Conservation (phyloP, 768 basidiomycete species). For the Gautieria morchelliformis region DNA sequence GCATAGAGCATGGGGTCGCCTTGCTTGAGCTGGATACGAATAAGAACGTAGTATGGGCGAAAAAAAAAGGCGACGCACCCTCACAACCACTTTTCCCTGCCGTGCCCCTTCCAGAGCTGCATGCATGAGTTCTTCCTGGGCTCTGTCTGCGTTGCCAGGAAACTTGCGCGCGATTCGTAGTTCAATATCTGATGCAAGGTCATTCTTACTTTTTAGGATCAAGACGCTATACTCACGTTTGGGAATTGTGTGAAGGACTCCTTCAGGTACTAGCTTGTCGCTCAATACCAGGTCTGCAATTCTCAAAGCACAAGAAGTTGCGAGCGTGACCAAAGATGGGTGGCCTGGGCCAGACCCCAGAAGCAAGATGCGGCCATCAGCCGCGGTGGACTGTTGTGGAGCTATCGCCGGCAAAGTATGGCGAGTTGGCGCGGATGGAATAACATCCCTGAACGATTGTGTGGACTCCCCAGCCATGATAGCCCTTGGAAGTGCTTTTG, state of each 20-base stretch:
- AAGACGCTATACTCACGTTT: conserved; percentile 18
- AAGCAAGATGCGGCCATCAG: conserved; percentile 69
- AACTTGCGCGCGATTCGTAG: conserved; percentile 93
- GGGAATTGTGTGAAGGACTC: conserved; percentile 81
- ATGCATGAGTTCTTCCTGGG: conserved; percentile 92
- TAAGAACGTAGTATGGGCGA: not conserved
- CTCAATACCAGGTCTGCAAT: conserved; percentile 84
- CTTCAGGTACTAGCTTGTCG: conserved; percentile 91
- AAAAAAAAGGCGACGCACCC: conserved; percentile 39
- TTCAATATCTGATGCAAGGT: conserved; percentile 30
- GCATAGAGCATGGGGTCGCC: conserved; percentile 96
- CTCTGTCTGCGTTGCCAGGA: conserved; percentile 93
- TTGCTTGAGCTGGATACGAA: conserved; percentile 68
- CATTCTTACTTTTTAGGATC: not conserved
- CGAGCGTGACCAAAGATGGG: conserved; percentile 82
- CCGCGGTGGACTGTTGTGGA: conserved; percentile 17
- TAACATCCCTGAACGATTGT: conserved; percentile 12
- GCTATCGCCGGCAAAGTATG: conserved; percentile 21
- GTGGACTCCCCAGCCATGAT: not conserved
- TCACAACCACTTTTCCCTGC: conserved; percentile 75
- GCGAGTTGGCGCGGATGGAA: conserved; percentile 17
- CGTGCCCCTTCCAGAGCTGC: conserved; percentile 76
- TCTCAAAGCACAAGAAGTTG: conserved; percentile 68
- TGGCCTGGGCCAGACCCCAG: conserved; percentile 95
- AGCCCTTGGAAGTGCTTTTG: not conserved